Conservation (phyloP, 192 early-diverging fungal genomes). For the Entomortierella chlamydospora region DNA sequence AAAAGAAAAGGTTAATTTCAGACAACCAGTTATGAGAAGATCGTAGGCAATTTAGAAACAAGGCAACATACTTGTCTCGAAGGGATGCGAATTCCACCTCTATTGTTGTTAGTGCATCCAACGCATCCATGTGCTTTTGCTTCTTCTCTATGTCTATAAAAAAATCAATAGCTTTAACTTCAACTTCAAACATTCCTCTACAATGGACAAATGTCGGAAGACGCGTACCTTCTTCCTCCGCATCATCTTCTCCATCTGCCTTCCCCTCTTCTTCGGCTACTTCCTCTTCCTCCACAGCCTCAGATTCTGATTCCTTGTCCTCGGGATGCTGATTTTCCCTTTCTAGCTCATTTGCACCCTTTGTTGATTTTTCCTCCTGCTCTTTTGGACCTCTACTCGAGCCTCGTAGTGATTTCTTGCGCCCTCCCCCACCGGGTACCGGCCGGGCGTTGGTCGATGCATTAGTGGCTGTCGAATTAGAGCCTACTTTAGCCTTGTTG, state of each 20-base stretch:
- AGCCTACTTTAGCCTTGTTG: neutral
- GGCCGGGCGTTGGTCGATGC: neutral
- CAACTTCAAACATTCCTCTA: neutral
- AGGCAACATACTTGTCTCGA: constrained; percentile 62
- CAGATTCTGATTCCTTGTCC: constrained; percentile 36
- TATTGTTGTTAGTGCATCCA: constrained; percentile 62
- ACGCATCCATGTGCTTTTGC: constrained; percentile 58
- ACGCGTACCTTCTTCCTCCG: constrained; percentile 28
- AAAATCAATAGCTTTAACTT: neutral
- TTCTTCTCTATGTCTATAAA: constrained; percentile 58
- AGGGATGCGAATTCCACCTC: constrained; percentile 67
- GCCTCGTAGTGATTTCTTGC: constrained; percentile 30
- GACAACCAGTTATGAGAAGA: too few relatives aligned
- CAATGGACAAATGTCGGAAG: neutral
- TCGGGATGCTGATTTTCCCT: constrained; percentile 5
- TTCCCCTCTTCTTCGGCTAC: constrained; percentile 16
- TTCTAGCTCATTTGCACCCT: neutral
- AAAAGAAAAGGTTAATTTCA: too few relatives aligned
- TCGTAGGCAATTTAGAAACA: too few relatives aligned
- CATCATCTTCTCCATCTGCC: constrained; percentile 23
- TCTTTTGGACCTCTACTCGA: constrained; percentile 12
- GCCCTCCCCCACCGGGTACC: constrained; percentile 3
- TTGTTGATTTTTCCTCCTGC: constrained; percentile 13
- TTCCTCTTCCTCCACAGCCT: constrained; percentile 34
- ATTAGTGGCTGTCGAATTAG: neutral